phyloP scores from a whole-genome alignment of 2,329 filamentous ascomycete genomes.

The Pseudogymnoascus sp. region DNA sequence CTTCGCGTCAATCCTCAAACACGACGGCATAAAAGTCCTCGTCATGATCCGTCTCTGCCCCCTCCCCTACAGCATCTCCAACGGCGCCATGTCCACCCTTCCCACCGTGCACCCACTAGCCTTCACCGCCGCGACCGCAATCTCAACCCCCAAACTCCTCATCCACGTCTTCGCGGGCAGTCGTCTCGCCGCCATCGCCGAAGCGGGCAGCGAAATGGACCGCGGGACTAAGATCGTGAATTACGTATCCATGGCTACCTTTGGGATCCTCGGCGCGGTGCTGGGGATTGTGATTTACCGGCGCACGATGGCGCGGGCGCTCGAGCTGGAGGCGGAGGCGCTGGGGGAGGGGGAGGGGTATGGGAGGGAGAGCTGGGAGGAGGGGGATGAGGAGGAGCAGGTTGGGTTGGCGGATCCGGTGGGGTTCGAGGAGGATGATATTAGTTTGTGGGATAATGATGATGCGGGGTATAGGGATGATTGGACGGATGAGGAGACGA shows the following conservation, averaged over 20 bases:
- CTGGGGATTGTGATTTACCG: conserved; percentile 84
- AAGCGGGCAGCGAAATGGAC: conserved; percentile 77
- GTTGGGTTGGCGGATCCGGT: conserved; percentile 18
- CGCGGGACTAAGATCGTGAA: conserved; percentile 70
- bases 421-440: conserved; percentile 28
- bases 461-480: conserved; percentile 25
- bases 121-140: conserved; percentile 75
- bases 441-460: conserved; percentile 28
- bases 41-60: conserved; percentile 91
- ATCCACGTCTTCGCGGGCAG: conserved; percentile 90
- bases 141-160: conserved; percentile 78
- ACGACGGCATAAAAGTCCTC: conserved; percentile 82
- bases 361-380: conserved; percentile 16
- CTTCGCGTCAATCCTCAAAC: conserved; percentile 77
- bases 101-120: conserved; percentile 71
- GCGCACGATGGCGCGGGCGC: conserved; percentile 56
- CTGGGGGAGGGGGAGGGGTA: conserved; percentile 10
- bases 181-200: conserved; percentile 74
- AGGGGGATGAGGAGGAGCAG: conserved; percentile 11
- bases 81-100: conserved; percentile 90
- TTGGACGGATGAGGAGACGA: conserved; percentile 23
- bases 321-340: conserved; percentile 40
- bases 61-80: conserved; percentile 84
- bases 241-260: conserved; percentile 71
- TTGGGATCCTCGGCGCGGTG: conserved; percentile 60